Evolutionary conservation across 257 asterid genomes (phyloP).

Genomic region (Solanum corneliomulleri): DNA sequence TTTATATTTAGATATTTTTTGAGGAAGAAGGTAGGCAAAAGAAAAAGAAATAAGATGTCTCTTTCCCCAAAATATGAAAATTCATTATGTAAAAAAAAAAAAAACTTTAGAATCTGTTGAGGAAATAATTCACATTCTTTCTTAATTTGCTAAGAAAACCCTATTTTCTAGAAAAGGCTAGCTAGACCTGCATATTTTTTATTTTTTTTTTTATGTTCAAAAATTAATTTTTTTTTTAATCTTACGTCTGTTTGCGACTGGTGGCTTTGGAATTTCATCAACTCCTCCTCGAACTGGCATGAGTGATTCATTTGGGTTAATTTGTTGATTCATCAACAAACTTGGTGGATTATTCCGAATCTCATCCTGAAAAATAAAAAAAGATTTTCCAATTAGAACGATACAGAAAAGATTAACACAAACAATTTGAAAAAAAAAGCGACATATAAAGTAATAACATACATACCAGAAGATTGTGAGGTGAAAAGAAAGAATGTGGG

Average conservation of each 20-base stretch:
- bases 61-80: not conserved
- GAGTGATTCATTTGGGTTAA: constrained; percentile 44
- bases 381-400: not conserved
- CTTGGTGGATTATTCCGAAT: constrained; percentile 62
- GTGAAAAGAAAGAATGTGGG: constrained; percentile 75
- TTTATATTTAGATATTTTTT: constrained; percentile 8
- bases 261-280: constrained; percentile 92
- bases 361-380: constrained; percentile 49
- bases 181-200: constrained; percentile 10
- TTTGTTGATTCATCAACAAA: constrained; percentile 55
- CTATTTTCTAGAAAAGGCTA: constrained; percentile 34
- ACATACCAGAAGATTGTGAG: constrained; percentile 77
- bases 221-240: not conserved
- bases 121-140: not conserved
- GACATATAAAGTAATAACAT: not conserved
- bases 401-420: not conserved
- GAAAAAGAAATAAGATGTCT: constrained; percentile 6
- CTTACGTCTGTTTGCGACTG: constrained; percentile 90
- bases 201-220: no score
- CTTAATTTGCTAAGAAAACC: constrained; percentile 24
- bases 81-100: not conserved
- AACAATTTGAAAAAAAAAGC: not conserved
- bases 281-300: constrained; percentile 59
- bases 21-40: constrained; percentile 1
- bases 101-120: constrained; percentile 19